Percentiles rank a stretch among this genome's conserved stretches.
Conservation (phyloP, 2,329 filamentous ascomycete genomes). For the Phialophora verrucosa region DNA sequence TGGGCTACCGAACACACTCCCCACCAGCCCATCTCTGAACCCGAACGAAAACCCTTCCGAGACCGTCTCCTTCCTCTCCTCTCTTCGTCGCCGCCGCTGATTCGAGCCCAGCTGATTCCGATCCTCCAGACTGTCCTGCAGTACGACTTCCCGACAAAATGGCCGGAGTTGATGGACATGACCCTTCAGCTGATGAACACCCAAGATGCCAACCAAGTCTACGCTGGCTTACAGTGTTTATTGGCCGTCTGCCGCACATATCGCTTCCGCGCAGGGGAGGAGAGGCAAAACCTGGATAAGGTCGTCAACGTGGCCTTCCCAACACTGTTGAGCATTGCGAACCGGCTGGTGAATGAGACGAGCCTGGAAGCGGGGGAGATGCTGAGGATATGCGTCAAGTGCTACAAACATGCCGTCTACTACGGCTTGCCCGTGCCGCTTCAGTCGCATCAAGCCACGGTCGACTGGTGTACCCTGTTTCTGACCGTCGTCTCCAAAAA, state of each 20-base stretch:
- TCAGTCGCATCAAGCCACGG: conserved; percentile 79
- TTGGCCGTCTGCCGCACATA: conserved; percentile 95
- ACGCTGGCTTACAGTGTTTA: conserved; percentile 91
- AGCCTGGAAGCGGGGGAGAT: conserved; percentile 96
- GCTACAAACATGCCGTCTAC: conserved; percentile 98
- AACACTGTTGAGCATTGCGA: conserved; percentile 82
- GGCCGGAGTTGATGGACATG: conserved; percentile 93
- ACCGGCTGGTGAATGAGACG: conserved; percentile 85
- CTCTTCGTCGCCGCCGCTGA: conserved; percentile 76
- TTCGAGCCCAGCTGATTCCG: conserved; percentile 91
- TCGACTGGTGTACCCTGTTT: conserved; percentile 96
- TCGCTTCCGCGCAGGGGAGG: conserved; percentile 86
- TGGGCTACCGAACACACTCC: conserved; percentile 82
- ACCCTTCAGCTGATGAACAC: conserved; percentile 87
- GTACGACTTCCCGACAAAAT: conserved; percentile 90
- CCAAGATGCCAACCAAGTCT: conserved; percentile 83
- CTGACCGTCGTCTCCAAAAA: conserved; percentile 85
- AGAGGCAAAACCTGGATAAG: conserved; percentile 85
- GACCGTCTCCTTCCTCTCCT: conserved; percentile 88
- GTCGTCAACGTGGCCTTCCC: conserved; percentile 93
- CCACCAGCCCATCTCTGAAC: conserved; percentile 79
- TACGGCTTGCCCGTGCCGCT: conserved; percentile 83
- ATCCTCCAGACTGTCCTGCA: conserved; percentile 95
- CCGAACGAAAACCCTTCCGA: conserved; percentile 85
- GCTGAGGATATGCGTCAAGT: conserved; percentile 91